Evolutionary conservation across 345 rosid species (phyloP).

Genomic region (Trapa incisa): DNA sequence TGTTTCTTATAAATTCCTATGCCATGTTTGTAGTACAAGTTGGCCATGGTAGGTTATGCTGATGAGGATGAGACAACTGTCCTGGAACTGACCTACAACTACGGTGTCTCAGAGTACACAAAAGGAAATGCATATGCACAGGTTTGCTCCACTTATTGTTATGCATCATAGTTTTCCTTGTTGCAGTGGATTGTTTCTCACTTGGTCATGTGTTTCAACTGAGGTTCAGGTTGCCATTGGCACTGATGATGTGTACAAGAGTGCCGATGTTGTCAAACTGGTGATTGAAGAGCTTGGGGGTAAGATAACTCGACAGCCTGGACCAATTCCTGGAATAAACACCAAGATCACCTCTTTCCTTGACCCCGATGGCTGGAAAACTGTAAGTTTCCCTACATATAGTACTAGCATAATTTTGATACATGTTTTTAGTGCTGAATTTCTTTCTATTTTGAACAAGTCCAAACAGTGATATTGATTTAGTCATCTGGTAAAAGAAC

Average conservation of each 20-base stretch:
- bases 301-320: constrained; percentile 74
- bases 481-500: too few species aligned
- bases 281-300: constrained; percentile 84
- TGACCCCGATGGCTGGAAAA: constrained; percentile 99
- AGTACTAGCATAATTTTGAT: neutral
- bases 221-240: constrained; percentile 54
- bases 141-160: constrained; percentile 20
- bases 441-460: neutral
- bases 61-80: constrained; percentile 73
- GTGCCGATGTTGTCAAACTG: constrained; percentile 64
- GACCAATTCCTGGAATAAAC: constrained; percentile 80
- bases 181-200: neutral
- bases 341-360: constrained; percentile 77
- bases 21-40: constrained; percentile 38
- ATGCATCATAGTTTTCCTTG: neutral
- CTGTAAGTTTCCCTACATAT: constrained; percentile 27
- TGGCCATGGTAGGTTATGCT: constrained; percentile 86
- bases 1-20: neutral
- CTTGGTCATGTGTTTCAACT: neutral
- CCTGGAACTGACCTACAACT: constrained; percentile 72
- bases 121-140: constrained; percentile 94
- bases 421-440: neutral
- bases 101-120: constrained; percentile 79
- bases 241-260: constrained; percentile 90
- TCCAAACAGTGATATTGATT: neutral